Evolutionary conservation across 331 rosid genomes (phyloP).

Genomic region (Malus hybrid): DNA sequence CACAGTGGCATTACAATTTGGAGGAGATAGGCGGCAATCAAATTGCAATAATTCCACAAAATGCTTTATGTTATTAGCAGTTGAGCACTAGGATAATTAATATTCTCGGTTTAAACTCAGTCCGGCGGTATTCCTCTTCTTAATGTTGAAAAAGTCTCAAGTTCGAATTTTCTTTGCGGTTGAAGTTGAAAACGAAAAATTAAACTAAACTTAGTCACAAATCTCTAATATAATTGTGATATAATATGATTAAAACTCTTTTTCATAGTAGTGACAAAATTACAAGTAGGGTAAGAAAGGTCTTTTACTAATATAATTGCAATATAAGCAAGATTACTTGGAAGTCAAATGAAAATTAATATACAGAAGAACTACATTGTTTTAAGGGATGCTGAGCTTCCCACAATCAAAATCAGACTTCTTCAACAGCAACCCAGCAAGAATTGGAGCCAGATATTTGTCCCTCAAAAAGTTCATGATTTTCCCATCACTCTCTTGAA

Average conservation of each 20-base stretch:
- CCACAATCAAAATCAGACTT: constrained; percentile 44
- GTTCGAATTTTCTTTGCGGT: too few relatives aligned
- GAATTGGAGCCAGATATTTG: constrained; percentile 9
- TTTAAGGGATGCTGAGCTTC: constrained; percentile 8
- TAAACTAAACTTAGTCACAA: too few relatives aligned
- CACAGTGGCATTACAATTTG: too few relatives aligned
- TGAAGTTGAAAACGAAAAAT: too few relatives aligned
- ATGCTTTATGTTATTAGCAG: too few relatives aligned
- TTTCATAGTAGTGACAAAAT: not conserved
- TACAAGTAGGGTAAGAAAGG: not conserved
- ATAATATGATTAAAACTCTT: too few relatives aligned
- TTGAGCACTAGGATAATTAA: too few relatives aligned
- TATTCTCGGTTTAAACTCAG: too few relatives aligned
- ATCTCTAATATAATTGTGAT: too few relatives aligned
- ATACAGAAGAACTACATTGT: not conserved
- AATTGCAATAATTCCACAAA: too few relatives aligned
- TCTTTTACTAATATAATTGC: not conserved
- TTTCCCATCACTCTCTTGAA: constrained; percentile 19
- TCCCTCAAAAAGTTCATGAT: constrained; percentile 27
- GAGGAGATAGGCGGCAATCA: too few relatives aligned
- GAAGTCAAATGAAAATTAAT: not conserved
- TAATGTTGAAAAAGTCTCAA: too few relatives aligned
- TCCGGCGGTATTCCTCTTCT: accelerated
- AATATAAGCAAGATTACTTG: not conserved
- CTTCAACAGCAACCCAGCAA: constrained; percentile 11